Percentiles rank a stretch among this genome's conserved stretches.
Conservation (phyloP, 2,329 filamentous ascomycete genomes). For the Bipolaris zeicola region DNA sequence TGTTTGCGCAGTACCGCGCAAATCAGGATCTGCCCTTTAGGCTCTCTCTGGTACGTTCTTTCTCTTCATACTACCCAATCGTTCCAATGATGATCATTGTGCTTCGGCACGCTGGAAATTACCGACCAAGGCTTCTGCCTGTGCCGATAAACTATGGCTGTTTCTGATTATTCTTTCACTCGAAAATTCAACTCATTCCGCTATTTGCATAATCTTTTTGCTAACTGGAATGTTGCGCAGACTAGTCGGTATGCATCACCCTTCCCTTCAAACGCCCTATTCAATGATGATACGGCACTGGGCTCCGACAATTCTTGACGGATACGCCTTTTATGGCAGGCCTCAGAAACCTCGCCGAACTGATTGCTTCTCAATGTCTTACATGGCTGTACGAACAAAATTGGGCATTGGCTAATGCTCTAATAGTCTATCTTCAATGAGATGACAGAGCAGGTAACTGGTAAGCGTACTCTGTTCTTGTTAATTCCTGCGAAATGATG, state of each 20-base stretch:
- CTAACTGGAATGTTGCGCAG: conserved; percentile 17
- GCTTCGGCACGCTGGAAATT: conserved; percentile 54
- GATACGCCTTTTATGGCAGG: conserved; percentile 89
- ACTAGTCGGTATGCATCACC: conserved; percentile 32
- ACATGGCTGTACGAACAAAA: background rate
- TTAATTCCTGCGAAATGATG: conserved; percentile 50
- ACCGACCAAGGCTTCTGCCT: conserved; percentile 51
- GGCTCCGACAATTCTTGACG: conserved; percentile 88
- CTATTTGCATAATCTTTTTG: conserved; percentile 13
- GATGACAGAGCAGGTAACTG: background rate
- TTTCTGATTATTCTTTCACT: conserved; percentile 43
- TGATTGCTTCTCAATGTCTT: conserved; percentile 60
- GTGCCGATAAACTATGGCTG: conserved; percentile 50
- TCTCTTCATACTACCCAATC: background rate
- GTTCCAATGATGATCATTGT: conserved; percentile 48
- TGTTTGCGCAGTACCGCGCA: background rate
- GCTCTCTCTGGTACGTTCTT: conserved; percentile 8
- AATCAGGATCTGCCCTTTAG: background rate
- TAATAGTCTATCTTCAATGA: background rate
- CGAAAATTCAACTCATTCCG: conserved; percentile 11
- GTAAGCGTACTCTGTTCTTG: conserved; percentile 27
- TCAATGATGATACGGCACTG: conserved; percentile 92
- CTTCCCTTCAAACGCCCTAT: conserved; percentile 18
- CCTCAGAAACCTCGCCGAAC: conserved; percentile 99
- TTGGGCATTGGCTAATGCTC: conserved; percentile 16